Percentiles rank a stretch among this genome's conserved stretches.
Conservation (phyloP, 1,139 yeast species). For the Ogataea hybrid region DNA sequence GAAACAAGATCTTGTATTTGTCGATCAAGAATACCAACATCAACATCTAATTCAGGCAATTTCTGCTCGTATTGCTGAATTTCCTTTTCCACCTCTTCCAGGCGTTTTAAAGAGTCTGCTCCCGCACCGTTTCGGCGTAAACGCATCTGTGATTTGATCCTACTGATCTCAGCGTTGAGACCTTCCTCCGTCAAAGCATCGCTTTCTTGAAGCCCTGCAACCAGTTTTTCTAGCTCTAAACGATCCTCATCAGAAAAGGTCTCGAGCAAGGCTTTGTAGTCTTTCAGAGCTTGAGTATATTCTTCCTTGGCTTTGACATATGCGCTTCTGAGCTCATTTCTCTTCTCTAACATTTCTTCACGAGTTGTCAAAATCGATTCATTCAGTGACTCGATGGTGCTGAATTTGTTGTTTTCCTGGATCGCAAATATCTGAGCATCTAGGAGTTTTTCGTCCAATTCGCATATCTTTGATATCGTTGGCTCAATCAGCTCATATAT, state of each 20-base stretch:
- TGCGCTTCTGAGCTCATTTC: conserved; percentile 34
- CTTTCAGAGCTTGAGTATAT: conserved; percentile 40
- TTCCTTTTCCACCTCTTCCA: conserved; percentile 35
- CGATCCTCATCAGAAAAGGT: conserved; percentile 45
- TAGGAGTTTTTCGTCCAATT: conserved; percentile 14
- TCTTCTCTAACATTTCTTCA: conserved; percentile 32
- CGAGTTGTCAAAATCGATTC: conserved; percentile 38
- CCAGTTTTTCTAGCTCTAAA: conserved; percentile 41
- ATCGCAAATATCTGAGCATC: conserved; percentile 24
- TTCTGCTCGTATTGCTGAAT: conserved; percentile 29
- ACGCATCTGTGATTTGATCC: conserved; percentile 37
- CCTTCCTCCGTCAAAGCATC: conserved; percentile 41
- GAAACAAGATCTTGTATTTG: conserved; percentile 41
- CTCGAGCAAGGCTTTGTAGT: conserved; percentile 37
- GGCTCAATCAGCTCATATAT: conserved; percentile 16
- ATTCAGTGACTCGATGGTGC: conserved; percentile 35
- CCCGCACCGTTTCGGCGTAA: conserved; percentile 37
- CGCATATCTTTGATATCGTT: conserved; percentile 15
- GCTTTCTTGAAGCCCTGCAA: conserved; percentile 43
- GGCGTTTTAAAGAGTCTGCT: conserved; percentile 36
- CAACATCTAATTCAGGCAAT: conserved; percentile 37
- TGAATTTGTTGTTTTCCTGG: conserved; percentile 38
- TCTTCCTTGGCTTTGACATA: conserved; percentile 31
- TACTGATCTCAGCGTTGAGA: conserved; percentile 34
- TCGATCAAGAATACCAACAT: conserved; percentile 32